A percentile compares a stretch with the other conserved stretches of the same genome.
phyloP scores from a whole-genome alignment of 2,329 filamentous ascomycete genomes.

The Fusarium redolens region DNA sequence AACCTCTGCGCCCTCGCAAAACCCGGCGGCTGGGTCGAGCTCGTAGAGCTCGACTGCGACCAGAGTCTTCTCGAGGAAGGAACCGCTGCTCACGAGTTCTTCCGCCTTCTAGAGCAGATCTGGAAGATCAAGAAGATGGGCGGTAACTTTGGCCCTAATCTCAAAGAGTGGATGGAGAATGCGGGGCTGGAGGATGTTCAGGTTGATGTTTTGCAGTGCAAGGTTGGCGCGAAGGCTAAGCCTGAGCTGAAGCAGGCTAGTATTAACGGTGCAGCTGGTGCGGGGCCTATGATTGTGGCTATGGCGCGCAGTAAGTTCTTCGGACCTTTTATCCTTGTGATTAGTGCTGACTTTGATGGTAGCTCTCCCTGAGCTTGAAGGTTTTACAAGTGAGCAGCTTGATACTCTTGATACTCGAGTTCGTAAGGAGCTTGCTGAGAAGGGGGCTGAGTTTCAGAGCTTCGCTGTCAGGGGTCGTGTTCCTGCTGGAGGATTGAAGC shows the following conservation, averaged over 20 bases:
- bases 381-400: neutral
- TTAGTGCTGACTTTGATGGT: neutral
- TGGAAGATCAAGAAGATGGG: conserved; percentile 16
- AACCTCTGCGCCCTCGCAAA: conserved; percentile 6
- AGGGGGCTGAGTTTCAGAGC: conserved; percentile 4
- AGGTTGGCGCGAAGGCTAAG: neutral
- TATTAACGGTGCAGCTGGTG: conserved; percentile 1
- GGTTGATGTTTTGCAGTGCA: neutral
- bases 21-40: neutral
- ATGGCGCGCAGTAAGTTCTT: conserved; percentile 2
- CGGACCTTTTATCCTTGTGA: neutral
- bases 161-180: conserved; percentile 10
- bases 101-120: conserved; percentile 3
- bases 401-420: neutral
- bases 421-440: neutral
- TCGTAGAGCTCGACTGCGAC: conserved; percentile 3
- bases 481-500: neutral
- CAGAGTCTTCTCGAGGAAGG: neutral
- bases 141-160: neutral
- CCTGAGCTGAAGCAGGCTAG: conserved; percentile 3
- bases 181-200: neutral
- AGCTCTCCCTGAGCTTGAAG: neutral
- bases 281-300: conserved; percentile 6
- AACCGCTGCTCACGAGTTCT: neutral
- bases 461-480: conserved; percentile 2